Evolutionary conservation across 768 basidiomycete genomes (phyloP).

Genomic region (Naganishia randhawae): DNA sequence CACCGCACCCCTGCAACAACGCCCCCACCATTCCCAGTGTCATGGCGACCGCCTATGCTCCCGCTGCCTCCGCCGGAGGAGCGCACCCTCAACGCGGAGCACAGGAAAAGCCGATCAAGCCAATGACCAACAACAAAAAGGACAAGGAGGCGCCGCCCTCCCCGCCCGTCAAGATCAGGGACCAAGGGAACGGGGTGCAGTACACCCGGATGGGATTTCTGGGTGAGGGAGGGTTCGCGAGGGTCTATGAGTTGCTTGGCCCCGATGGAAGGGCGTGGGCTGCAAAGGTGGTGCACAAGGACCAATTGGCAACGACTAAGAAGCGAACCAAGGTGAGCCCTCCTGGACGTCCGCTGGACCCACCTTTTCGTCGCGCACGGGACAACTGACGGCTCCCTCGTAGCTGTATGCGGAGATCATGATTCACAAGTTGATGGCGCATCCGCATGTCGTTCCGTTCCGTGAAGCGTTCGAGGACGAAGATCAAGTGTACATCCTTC

Average conservation of each 20-base stretch:
- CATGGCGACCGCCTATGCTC: slow-evolving; percentile 15
- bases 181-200: slow-evolving; percentile 2
- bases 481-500: slow-evolving; percentile 93
- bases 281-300: slow-evolving; percentile 92
- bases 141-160: slow-evolving; percentile 19
- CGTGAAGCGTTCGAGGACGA: slow-evolving; percentile 92
- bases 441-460: slow-evolving; percentile 89
- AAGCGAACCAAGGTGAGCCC: slow-evolving; percentile 83
- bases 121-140: slow-evolving; percentile 27
- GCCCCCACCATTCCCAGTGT: not conserved
- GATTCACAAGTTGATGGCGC: slow-evolving; percentile 83
- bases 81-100: not conserved
- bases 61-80: not conserved
- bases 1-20: too few relatives aligned
- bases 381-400: too few relatives aligned
- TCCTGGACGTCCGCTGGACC: not conserved
- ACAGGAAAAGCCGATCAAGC: slow-evolving; percentile 19
- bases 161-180: slow-evolving; percentile 23
- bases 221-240: slow-evolving; percentile 95
- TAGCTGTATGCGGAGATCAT: slow-evolving; percentile 98
- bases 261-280: slow-evolving; percentile 57
- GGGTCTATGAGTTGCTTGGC: slow-evolving; percentile 80
- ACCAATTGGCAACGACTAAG: slow-evolving; percentile 87
- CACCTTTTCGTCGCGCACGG: too few relatives aligned
- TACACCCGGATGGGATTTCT: slow-evolving; percentile 63